A percentile compares a stretch with the other conserved stretches of the same genome.
Evolutionary conservation across 1,284 basidiomycete genomes (phyloP).

Genomic region (Boletus smithii): DNA sequence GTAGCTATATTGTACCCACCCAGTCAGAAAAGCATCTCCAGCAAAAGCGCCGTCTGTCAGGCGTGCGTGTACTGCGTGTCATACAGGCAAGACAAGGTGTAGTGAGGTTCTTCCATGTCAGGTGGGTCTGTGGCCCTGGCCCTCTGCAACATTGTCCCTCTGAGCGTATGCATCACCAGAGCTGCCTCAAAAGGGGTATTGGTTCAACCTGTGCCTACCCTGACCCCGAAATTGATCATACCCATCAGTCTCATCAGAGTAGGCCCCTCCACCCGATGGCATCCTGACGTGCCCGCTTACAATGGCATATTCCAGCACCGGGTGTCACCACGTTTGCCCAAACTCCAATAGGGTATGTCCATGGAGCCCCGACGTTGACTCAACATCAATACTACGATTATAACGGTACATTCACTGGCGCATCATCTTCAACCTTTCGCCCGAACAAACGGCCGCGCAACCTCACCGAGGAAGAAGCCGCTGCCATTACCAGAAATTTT

Average conservation of each 20-base stretch:
- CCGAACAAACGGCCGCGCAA: constrained; percentile 70
- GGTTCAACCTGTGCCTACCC: constrained; percentile 68
- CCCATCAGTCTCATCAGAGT: constrained; percentile 45
- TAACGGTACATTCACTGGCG: constrained; percentile 59
- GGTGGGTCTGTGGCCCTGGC: constrained; percentile 38
- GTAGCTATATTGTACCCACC: constrained; percentile 17
- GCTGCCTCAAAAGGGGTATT: constrained; percentile 72
- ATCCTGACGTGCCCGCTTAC: constrained; percentile 9
- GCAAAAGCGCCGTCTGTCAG: constrained; percentile 76
- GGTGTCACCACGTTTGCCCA: constrained; percentile 35
- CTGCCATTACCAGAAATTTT: constrained; percentile 75
- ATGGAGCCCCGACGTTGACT: constrained; percentile 49
- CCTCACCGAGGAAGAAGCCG: constrained; percentile 74
- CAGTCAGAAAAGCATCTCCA: constrained; percentile 30
- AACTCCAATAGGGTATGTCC: constrained; percentile 34
- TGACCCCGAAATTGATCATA: constrained; percentile 61
- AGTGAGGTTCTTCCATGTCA: constrained; percentile 76
- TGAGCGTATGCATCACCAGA: constrained; percentile 41
- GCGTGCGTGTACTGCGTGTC: constrained; percentile 73
- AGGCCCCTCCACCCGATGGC: neutral
- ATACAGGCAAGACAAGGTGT: constrained; percentile 74
- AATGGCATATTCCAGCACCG: constrained; percentile 23
- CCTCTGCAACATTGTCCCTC: constrained; percentile 8
- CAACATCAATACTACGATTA: constrained; percentile 78
- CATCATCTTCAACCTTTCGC: constrained; percentile 68